Base-by-base conservation (phyloP, 139 green algal genomes). In the Gonium pectorale region DNA sequence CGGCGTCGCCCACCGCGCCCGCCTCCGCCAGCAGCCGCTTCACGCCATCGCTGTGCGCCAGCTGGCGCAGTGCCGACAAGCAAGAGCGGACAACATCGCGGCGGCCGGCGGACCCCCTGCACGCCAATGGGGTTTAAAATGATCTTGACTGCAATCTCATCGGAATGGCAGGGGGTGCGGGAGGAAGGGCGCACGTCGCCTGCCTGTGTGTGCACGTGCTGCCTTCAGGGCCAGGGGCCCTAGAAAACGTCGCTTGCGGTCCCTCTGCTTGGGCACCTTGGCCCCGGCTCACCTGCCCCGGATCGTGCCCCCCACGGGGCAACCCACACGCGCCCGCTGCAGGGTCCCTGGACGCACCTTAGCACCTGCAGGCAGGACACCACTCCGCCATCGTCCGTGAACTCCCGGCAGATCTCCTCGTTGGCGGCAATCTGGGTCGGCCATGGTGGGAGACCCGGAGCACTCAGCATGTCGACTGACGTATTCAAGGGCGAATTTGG, bases 1-100 rank as follows among this genome's bases (percentile, higher is more conserved):
- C 70, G 27, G 96, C 44, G 26, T 90, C 35, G 37, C 85, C 71
- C 37, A 97, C 77, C 0, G 79, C 90, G 13, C 88, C 92, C 1
- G 35, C 37, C 41, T 91, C 92, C 63, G 94, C 91, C 67, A 97
- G 67, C 29, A 89, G 81, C 38, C 37, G 60, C 90, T 98, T 98
- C 74, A 95, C 86, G 37, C 52, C 67, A 83, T 98, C 96, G 68
- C 91, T 96, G 88, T 94, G 94, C 22, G 94, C 91, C 79, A 98
- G 89, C 92, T 98, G 96, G 26, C 95, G 88, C 67, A 92, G 88
- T 2, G 88, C 85, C 5, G 40, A 60, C 73, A 91, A 80, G 35
- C 62, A 86, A 27, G 74, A 73, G 6, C 67, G 44, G 52, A 82
- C 83, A 19, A 86, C 88, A 7, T 88, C 87, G 2, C 77, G 62